Evolutionary conservation across 305 asterid species (phyloP), one percentile per base, ranked within the genome.

Genomic region (Rubia tinctorum): DNA sequence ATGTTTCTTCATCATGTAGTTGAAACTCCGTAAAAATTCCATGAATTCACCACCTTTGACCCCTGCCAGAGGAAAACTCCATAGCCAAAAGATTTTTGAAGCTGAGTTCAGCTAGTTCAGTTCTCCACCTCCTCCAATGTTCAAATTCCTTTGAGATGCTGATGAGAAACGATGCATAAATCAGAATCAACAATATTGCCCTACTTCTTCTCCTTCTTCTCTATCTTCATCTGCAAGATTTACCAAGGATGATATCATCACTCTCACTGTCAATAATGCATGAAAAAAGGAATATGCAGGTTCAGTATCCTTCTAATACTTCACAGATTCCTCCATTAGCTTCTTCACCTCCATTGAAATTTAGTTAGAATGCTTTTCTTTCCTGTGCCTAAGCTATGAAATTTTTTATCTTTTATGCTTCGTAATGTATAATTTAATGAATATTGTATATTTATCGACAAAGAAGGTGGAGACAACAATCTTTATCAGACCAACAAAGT

Each of bases 21-120:
- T 73, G 93, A 88, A 67, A 88, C 94, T 49, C 94, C 92, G 15
- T 88, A 76, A 83, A 25, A 90, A 91, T 1, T 95, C 96, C 7
- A 22, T 73, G 15, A 86, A 85, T 69, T 87, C 96, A 0, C 96
- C 96, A 7, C 96, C 96, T 11, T 40, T 88, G 49, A 88, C 95
- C 22, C 95, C 92, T 12, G 15, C 56, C 6, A 51, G 51, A 55
- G n/a, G 25, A 22, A 77, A 81, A 0, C 39, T 58, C 30, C 40
- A 49, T 18, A 6, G 30, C 45, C 70, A 58, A 23, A 74, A 55
- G 17, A 72, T 30, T 0, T 76, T 73, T 45, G 88, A 84, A 73
- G 85, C 82, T 8, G 90, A 77, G 66, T 82, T 88, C 42, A 89
- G 82, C 18, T 79, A 78, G 79, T 45, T 77, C 72, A 79, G 74